Conservation (phyloP, 2,329 filamentous ascomycete species). For the Aspergillus melleus region DNA sequence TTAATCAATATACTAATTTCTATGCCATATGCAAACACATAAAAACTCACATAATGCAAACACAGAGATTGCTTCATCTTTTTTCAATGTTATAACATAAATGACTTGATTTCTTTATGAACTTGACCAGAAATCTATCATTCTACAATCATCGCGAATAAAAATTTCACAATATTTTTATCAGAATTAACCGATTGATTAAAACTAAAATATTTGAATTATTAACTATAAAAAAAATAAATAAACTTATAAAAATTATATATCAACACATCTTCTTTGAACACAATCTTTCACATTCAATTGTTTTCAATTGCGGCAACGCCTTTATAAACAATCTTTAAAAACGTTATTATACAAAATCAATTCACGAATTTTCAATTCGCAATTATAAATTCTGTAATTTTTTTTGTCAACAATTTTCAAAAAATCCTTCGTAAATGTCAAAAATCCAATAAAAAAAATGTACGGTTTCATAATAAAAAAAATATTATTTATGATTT, state of each 20-base stretch:
- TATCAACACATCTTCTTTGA: background rate
- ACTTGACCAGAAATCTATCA: background rate
- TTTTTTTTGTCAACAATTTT: too few relatives aligned
- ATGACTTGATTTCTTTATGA: background rate
- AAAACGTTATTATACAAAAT: background rate
- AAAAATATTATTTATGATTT: too few relatives aligned
- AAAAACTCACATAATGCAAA: background rate
- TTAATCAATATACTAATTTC: background rate
- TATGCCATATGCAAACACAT: slow-evolving; percentile 1
- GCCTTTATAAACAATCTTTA: background rate
- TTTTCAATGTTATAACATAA: background rate
- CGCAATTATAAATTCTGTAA: too few relatives aligned
- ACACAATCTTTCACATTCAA: background rate
- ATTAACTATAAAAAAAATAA: background rate
- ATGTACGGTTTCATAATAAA: too few relatives aligned
- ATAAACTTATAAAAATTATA: too few relatives aligned
- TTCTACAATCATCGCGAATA: background rate
- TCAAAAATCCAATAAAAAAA: too few relatives aligned
- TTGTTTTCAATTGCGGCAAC: background rate
- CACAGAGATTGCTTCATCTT: slow-evolving; percentile 2
- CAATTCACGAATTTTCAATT: too few relatives aligned
- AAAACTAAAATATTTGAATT: background rate
- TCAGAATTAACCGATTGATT: background rate
- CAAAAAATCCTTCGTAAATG: too few relatives aligned
- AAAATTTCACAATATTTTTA: background rate